These are phyloP conservation scores for Puccinia sorghi DNA, from an alignment of 1,284 basidiomycete species.

Conservation along the genomic window DNA sequence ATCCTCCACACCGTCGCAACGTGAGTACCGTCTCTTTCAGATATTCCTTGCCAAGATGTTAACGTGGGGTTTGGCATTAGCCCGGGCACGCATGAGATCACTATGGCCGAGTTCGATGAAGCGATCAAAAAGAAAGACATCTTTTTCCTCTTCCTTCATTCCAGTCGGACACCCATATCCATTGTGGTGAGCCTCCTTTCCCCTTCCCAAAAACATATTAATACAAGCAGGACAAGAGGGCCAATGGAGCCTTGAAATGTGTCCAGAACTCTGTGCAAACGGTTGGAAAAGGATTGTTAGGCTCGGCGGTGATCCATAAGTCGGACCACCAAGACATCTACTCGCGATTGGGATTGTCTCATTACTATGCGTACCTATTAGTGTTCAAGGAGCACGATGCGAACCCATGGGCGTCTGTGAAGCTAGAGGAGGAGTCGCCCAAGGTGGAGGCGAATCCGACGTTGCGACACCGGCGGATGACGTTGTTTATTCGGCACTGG, in stretches of 20 bases:
- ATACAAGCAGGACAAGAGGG: no score
- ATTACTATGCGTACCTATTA: constrained; percentile 7
- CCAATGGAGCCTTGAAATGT: no score
- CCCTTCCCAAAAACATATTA: background rate
- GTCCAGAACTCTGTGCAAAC: background rate
- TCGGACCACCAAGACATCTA: constrained; percentile 19
- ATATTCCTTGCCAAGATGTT: no score
- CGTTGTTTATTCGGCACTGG: background rate
- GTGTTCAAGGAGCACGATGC: constrained; percentile 10
- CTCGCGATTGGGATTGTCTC: background rate
- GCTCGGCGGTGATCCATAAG: constrained; percentile 9
- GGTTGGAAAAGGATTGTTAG: constrained; percentile 2
- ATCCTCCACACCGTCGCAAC: background rate
- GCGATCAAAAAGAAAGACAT: constrained; percentile 7
- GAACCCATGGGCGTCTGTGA: background rate
- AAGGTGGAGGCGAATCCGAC: background rate
- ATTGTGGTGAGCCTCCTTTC: constrained; percentile 6
- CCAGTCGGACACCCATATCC: background rate
- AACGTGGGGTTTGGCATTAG: no score
- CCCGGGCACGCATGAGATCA: constrained; percentile 15
- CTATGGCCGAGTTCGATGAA: background rate
- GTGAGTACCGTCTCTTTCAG: constrained; percentile 2
- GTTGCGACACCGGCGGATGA: background rate
- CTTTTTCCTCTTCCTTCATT: constrained; percentile 45
- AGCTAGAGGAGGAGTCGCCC: background rate